Evolutionary conservation across 2,329 filamentous ascomycete genomes (phyloP).

Genomic region (Cercospora sp.): DNA sequence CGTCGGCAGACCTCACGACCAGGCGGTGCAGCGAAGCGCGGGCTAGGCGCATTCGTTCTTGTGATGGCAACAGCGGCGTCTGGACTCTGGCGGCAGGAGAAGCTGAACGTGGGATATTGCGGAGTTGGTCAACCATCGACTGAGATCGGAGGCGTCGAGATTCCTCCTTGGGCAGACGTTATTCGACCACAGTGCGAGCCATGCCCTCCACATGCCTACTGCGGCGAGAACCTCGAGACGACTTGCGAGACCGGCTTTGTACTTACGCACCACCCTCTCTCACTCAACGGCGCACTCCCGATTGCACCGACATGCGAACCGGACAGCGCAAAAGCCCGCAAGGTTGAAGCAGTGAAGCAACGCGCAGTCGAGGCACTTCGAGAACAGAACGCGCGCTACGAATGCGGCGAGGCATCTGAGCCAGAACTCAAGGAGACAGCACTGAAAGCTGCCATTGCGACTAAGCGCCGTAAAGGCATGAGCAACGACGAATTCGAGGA

Average conservation of each 20-base stretch:
- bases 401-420: slow-evolving; percentile 74
- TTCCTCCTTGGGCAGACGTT: slow-evolving; percentile 71
- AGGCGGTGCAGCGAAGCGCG: slow-evolving; percentile 55
- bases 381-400: slow-evolving; percentile 80
- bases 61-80: slow-evolving; percentile 71
- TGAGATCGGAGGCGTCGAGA: slow-evolving; percentile 59
- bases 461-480: slow-evolving; percentile 79
- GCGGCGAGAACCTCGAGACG: slow-evolving; percentile 73
- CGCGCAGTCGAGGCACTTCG: slow-evolving; percentile 83
- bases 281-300: slow-evolving; percentile 76
- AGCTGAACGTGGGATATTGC: slow-evolving; percentile 94
- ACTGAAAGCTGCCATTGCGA: slow-evolving; percentile 73
- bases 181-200: slow-evolving; percentile 81
- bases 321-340: slow-evolving; percentile 86
- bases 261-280: slow-evolving; percentile 77
- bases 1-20: slow-evolving; percentile 43
- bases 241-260: slow-evolving; percentile 87
- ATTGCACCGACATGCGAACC: slow-evolving; percentile 90
- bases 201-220: slow-evolving; percentile 87
- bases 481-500: slow-evolving; percentile 88
- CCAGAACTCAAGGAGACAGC: slow-evolving; percentile 69
- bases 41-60: slow-evolving; percentile 69
- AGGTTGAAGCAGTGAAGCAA: slow-evolving; percentile 83
- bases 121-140: slow-evolving; percentile 69
- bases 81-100: slow-evolving; percentile 88